A percentile compares a stretch with the other conserved stretches of the same genome.
Conservation (phyloP, 371 early-diverging fungal species). For the Mortierella sp. region DNA sequence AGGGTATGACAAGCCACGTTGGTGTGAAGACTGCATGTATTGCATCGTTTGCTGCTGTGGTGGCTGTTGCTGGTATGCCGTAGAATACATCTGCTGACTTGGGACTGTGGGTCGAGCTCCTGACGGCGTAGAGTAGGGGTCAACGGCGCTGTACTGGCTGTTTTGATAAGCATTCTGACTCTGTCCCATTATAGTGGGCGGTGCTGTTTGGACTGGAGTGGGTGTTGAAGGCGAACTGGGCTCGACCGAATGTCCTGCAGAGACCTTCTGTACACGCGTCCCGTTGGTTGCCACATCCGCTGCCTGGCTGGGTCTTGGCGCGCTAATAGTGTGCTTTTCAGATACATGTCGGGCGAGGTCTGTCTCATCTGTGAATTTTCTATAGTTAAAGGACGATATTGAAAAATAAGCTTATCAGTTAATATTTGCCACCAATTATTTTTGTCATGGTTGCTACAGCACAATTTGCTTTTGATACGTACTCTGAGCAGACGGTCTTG, state of each 20-base stretch:
- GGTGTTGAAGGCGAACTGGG: slow-evolving; percentile 16
- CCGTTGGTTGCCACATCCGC: not conserved
- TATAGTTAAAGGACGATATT: not conserved
- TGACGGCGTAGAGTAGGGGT: slow-evolving; percentile 14
- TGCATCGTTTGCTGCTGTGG: slow-evolving; percentile 29
- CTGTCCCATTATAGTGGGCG: not conserved
- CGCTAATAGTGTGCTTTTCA: slow-evolving; percentile 17
- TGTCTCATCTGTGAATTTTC: slow-evolving; percentile 20
- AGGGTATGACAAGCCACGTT: slow-evolving; percentile 29
- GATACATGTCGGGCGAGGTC: slow-evolving; percentile 30
- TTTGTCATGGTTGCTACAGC: not conserved
- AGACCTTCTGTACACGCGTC: not conserved
- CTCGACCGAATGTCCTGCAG: slow-evolving; percentile 11
- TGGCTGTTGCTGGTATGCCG: slow-evolving; percentile 19
- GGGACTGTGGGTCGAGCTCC: slow-evolving; percentile 27
- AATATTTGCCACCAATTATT: not conserved
- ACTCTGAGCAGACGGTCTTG: slow-evolving; percentile 26
- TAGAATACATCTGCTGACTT: slow-evolving; percentile 20
- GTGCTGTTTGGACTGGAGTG: slow-evolving; percentile 10
- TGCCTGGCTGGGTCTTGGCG: slow-evolving; percentile 5
- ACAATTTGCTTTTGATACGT: not conserved
- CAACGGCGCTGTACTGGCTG: slow-evolving; percentile 18
- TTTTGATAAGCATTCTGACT: slow-evolving; percentile 13
- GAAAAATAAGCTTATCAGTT: not conserved
- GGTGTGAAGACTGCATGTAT: slow-evolving; percentile 33